A percentile compares a stretch with the other conserved stretches of the same genome.
These are phyloP conservation scores for Mortierella sp. DNA, from an alignment of 371 early-diverging fungal genomes.

Conservation along the genomic window DNA sequence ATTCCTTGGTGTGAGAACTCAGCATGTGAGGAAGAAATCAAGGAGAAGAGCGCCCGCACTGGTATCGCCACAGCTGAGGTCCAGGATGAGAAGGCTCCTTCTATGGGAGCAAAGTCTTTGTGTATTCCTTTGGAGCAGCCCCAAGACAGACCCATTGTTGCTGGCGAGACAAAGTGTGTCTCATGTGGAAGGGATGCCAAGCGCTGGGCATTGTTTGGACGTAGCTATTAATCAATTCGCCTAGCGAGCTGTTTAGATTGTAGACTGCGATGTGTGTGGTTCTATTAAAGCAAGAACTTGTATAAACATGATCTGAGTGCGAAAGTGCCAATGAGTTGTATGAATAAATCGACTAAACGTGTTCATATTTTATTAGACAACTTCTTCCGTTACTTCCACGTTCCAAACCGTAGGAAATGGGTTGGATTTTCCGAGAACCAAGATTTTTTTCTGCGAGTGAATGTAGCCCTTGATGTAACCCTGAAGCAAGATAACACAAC, in stretches of 20 bases:
- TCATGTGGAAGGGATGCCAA: slow-evolving; percentile 87
- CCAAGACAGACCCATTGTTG: slow-evolving; percentile 78
- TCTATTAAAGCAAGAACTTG: too few relatives aligned
- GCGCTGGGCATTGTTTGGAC: slow-evolving; percentile 90
- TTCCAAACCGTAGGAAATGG: slow-evolving; percentile 32
- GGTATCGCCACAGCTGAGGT: slow-evolving; percentile 78
- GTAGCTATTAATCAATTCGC: slow-evolving; percentile 81
- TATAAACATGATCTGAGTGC: too few relatives aligned
- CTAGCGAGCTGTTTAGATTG: background rate
- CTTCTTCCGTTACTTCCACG: background rate
- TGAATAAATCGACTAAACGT: background rate
- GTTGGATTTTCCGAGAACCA: slow-evolving; percentile 44
- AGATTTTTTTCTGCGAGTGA: slow-evolving; percentile 41
- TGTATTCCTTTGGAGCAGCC: slow-evolving; percentile 99
- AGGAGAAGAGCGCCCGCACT: slow-evolving; percentile 88
- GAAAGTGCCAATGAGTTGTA: background rate
- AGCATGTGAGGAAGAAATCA: slow-evolving; percentile 98
- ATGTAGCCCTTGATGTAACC: slow-evolving; percentile 55
- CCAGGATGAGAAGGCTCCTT: slow-evolving; percentile 95
- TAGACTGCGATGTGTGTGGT: too few relatives aligned
- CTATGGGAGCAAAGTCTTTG: slow-evolving; percentile 99
- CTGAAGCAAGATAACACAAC: slow-evolving; percentile 2
- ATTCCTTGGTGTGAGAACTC: slow-evolving; percentile 98
- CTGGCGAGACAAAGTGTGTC: slow-evolving; percentile 86
- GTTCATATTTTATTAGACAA: background rate